These are phyloP conservation scores for Gossypium trilobum DNA, from an alignment of 441 rosid genomes.

Conservation along the genomic window DNA sequence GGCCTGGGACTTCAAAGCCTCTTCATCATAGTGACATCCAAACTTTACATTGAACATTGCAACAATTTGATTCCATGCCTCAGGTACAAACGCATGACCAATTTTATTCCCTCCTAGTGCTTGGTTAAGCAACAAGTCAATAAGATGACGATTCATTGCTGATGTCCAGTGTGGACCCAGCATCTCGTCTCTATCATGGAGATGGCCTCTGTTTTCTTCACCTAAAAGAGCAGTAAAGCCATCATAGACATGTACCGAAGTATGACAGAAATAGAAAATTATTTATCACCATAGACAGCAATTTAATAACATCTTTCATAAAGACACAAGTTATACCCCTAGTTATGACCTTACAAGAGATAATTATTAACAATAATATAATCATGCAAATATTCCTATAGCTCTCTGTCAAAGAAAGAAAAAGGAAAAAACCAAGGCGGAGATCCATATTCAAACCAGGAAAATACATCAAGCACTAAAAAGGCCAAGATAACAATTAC, in stretches of 20 bases:
- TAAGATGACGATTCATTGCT: slow-evolving; percentile 32
- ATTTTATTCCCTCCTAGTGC: slow-evolving; percentile 42
- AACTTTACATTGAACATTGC: slow-evolving; percentile 24
- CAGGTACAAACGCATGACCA: slow-evolving; percentile 23
- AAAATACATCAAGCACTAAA: background rate
- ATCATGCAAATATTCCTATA: background rate
- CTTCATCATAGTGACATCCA: slow-evolving; percentile 22
- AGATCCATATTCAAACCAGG: background rate
- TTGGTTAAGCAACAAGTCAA: slow-evolving; percentile 41
- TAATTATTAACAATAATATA: background rate
- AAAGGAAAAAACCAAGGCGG: background rate
- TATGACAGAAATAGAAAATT: slow-evolving; percentile 6
- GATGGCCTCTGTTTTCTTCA: slow-evolving; percentile 20
- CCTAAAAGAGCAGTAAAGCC: slow-evolving; percentile 24
- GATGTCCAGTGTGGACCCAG: slow-evolving; percentile 24
- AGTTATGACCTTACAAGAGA: slow-evolving; percentile 3
- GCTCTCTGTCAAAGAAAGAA: background rate
- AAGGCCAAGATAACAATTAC: background rate
- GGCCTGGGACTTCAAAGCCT: slow-evolving; percentile 25
- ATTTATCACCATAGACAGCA: slow-evolving; percentile 4
- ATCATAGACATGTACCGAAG: slow-evolving; percentile 1
- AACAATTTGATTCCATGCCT: slow-evolving; percentile 37
- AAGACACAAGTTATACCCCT: background rate
- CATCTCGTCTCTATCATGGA: slow-evolving; percentile 16
- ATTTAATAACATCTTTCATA: background rate